Conservation (phyloP, 1,284 basidiomycete species). For the Coriolopsis trogii region DNA sequence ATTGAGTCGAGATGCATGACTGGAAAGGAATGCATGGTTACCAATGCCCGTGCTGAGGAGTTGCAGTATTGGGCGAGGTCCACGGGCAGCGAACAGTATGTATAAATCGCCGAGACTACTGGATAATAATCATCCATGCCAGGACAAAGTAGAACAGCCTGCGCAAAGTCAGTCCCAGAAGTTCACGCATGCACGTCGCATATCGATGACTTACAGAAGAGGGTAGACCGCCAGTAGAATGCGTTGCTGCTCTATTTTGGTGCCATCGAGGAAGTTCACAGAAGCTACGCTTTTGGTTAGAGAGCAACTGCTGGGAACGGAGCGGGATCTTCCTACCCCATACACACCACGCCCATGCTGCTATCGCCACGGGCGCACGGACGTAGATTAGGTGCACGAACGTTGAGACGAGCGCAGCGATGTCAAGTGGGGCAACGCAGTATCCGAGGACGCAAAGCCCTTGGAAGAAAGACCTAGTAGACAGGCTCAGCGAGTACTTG, state of each 20-base stretch:
- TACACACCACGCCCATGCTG: constrained; percentile 92
- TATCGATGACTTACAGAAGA: constrained; percentile 61
- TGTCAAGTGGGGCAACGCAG: constrained; percentile 87
- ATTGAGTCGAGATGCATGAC: no score
- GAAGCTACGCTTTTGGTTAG: constrained; percentile 58
- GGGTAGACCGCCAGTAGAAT: constrained; percentile 93
- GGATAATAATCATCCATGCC: constrained; percentile 95
- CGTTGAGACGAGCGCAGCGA: constrained; percentile 86
- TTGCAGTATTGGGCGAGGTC: no score
- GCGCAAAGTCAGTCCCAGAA: neutral
- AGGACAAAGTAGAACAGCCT: constrained; percentile 86
- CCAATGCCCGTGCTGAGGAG: no score
- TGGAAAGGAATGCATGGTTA: no score
- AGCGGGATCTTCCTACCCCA: constrained; percentile 71
- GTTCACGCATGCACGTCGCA: neutral
- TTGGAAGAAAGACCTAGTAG: constrained; percentile 88
- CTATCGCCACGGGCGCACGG: constrained; percentile 80
- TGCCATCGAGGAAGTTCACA: constrained; percentile 93
- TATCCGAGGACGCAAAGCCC: constrained; percentile 91
- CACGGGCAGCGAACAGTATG: no score
- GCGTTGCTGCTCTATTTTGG: constrained; percentile 86
- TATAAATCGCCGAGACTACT: constrained; percentile 37
- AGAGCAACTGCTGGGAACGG: constrained; percentile 5
- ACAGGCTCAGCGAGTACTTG: neutral
- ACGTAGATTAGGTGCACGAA: constrained; percentile 88